Base-by-base conservation (phyloP, 2,329 filamentous ascomycete species). In the Drechslera avenae region DNA sequence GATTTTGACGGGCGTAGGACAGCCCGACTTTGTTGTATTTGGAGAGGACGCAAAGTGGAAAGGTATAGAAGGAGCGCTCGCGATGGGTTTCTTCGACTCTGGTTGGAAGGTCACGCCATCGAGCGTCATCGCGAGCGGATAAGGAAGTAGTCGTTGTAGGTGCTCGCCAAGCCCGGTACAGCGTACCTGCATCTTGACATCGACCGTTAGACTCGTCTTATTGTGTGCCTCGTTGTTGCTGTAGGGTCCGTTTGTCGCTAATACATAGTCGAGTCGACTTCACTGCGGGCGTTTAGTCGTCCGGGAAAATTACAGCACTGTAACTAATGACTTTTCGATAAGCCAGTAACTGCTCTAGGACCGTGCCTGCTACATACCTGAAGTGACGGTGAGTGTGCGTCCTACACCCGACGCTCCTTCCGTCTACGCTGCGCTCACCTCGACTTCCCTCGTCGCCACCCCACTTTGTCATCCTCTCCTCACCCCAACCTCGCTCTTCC, bases 1-100 rank as follows among this genome's bases (percentile, higher is more conserved):
- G 0, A 78, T 80, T 57, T 65, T 84, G 43, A 81, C 82, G 14
- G 83, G 83, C 7, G 79, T 78, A 40, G 81, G 82, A 0, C 80
- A 83, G 57, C 82, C 83, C 10, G 82, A 85, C 57, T 84, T 83
- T 58, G 72, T 85, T 4, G 64, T 85, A 2, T 58, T 81, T 21
- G 73, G 77, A 35, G 61, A 70, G 44, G 73, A 67, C 18, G 78
- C 78, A 63, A 72, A 74, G 49, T 82, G 78, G 78, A 77, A 76
- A 56, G 82, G 82, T 1, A 67, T 79, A 36, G 80, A 77, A 35
- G 82, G 82, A 4, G 73, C 76, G 4, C 63, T 81, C 48, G 81
- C 81, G 2, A 74, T 83, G 69, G 83, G 82, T 0, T 83, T 81
- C 66, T 79, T 85, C 55, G 80, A 84, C 59, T 72, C 73, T 51